Conservation (phyloP, 2,329 filamentous ascomycete species). For the Cladosporium sp. region DNA sequence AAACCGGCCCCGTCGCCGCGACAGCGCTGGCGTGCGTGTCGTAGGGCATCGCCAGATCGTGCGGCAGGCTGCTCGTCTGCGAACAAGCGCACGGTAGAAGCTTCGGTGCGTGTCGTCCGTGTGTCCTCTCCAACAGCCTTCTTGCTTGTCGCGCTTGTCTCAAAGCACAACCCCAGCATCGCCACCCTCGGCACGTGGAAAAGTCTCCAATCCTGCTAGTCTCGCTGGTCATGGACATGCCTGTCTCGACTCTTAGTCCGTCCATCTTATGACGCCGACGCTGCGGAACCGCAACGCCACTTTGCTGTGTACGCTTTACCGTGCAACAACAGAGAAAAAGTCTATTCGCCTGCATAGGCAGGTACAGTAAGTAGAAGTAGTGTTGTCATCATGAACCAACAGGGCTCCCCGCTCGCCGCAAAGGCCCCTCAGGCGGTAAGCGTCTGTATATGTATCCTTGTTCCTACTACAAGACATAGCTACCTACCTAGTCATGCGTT, state of each 20-base stretch:
- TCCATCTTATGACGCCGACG: background rate
- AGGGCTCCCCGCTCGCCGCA: background rate
- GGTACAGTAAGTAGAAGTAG: no score
- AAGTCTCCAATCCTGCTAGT: background rate
- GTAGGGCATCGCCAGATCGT: background rate
- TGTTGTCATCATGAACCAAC: background rate
- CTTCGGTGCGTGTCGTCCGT: background rate
- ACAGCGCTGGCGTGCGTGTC: background rate
- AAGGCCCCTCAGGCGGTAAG: background rate
- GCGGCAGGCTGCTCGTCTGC: background rate
- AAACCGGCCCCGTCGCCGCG: background rate
- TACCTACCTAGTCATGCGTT: background rate
- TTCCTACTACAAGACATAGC: background rate
- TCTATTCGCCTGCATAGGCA: background rate
- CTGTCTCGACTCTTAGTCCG: background rate
- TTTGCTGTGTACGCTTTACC: no score
- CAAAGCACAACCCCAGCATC: background rate
- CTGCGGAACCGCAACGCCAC: background rate
- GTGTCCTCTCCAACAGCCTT: no score
- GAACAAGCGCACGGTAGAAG: background rate
- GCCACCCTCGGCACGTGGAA: slow-evolving; percentile 1
- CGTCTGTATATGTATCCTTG: background rate
- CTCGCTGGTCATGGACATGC: background rate
- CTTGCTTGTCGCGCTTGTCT: background rate
- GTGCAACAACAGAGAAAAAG: no score